Evolutionary conservation across 1,284 basidiomycete genomes (phyloP).

Genomic region (Malassezia pachydermatis): DNA sequence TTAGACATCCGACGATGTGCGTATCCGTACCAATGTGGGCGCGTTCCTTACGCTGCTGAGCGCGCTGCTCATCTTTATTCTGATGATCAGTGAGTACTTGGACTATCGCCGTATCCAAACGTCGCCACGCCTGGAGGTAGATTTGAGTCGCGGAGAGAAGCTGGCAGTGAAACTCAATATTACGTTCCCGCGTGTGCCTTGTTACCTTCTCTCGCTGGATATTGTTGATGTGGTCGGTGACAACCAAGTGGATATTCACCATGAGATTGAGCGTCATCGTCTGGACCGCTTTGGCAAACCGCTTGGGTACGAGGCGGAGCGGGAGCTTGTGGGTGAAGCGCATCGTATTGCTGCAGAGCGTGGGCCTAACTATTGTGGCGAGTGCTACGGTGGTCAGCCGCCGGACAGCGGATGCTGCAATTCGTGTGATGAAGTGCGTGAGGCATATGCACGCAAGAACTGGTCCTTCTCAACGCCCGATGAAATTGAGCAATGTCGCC

Average conservation of each 20-base stretch:
- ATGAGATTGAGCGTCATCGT: slow-evolving; percentile 77
- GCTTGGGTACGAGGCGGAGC: slow-evolving; percentile 21
- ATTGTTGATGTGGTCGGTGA: slow-evolving; percentile 98
- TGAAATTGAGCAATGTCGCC: slow-evolving; percentile 74
- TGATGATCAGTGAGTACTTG: slow-evolving; percentile 84
- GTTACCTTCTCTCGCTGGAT: slow-evolving; percentile 65
- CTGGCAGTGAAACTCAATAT: slow-evolving; percentile 83
- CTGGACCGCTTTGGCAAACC: slow-evolving; percentile 57
- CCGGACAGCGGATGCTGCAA: slow-evolving; percentile 76
- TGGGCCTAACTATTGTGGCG: slow-evolving; percentile 54
- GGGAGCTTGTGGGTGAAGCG: slow-evolving; percentile 37
- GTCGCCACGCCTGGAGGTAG: slow-evolving; percentile 52
- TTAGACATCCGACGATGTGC: slow-evolving; percentile 47
- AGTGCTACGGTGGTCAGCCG: slow-evolving; percentile 82
- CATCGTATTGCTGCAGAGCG: slow-evolving; percentile 23
- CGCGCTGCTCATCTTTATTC: slow-evolving; percentile 77
- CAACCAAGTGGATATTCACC: slow-evolving; percentile 60
- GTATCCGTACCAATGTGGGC: slow-evolving; percentile 44
- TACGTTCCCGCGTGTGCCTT: slow-evolving; percentile 91
- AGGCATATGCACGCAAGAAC: slow-evolving; percentile 77
- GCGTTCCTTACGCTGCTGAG: slow-evolving; percentile 69
- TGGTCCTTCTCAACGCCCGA: slow-evolving; percentile 92
- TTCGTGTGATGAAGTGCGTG: slow-evolving; percentile 85
- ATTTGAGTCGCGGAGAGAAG: slow-evolving; percentile 86
- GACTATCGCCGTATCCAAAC: slow-evolving; percentile 75